Base-by-base conservation (phyloP, 2,329 filamentous ascomycete species). In the Mycogone perniciosa region DNA sequence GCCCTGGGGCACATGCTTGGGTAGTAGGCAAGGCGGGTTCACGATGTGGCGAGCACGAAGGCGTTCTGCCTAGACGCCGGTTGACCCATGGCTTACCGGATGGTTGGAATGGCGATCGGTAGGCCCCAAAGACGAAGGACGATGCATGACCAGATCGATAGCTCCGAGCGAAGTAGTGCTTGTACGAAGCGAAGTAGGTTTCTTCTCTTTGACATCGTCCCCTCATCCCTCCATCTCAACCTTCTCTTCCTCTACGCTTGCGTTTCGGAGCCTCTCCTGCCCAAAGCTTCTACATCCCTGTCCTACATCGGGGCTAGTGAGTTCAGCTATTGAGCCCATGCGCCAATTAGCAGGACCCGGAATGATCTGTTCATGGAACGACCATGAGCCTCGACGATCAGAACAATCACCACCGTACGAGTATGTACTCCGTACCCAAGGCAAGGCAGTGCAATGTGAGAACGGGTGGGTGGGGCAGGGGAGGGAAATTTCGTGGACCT, bases 301-400 rank as follows among this genome's bases (percentile, higher is more conserved):
- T 50, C 54, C 43, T 35, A 20, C 48, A 50, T 42, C 50, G 48
- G 37, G 46, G 26, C 50, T 59, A 60, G 57, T 43, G 39, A 27
- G 44, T 48, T 57, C 58, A 59, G 56, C 57, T 59, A 52, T 51
- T 56, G 53, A 56, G 51, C 33, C 49, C 51, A 47, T 47, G 52
- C 46, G 34, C 47, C 55, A 58, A 59, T 55, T 52, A 59, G 53
- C 57, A 57, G 51, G 54, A 50, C 49, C 51, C 47, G 48, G 58
- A 55, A 57, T 57, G 57, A 59, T 57, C 57, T 59, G 48, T 53
- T 53, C 58, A 58, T 53, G 51, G 47, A 47, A 30, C 20, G 37
- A 48, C 51, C 48, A 35, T 40, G 42, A 40, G 35, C 42, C 20
- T 20, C 20, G 20, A 20, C 20, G 20, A 26, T 50, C 13, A 45